A percentile compares a stretch with the other conserved stretches of the same genome.
Conservation (phyloP, 345 rosid genomes). For the Populus deltoides region DNA sequence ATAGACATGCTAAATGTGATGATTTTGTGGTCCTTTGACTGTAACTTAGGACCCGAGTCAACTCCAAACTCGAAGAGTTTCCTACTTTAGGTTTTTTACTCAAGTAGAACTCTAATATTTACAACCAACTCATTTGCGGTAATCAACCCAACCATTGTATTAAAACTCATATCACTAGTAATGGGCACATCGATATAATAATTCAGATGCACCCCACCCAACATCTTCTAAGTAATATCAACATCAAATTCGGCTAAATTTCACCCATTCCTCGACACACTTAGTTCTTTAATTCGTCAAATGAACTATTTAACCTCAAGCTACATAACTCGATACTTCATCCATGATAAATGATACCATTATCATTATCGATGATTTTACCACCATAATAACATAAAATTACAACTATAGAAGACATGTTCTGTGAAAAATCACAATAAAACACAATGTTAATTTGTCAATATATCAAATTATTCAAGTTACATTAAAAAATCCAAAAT, state of each 20-base stretch:
- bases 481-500: not conserved
- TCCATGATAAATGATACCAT: not conserved
- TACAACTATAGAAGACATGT: not conserved
- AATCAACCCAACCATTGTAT: not conserved
- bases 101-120: no score
- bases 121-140: not conserved
- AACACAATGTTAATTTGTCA: not conserved
- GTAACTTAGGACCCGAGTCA: not conserved
- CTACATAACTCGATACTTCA: not conserved
- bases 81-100: no score
- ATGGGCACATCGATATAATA: not conserved
- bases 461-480: not conserved
- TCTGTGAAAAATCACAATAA: not conserved
- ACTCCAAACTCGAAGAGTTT: no score
- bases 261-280: not conserved
- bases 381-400: not conserved
- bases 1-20: no score
- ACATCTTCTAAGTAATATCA: not conserved
- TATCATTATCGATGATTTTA: not conserved
- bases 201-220: not conserved
- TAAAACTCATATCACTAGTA: no score
- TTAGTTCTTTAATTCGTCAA: no score
- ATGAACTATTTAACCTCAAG: not conserved
- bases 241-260: not conserved
- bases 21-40: no score